phyloP scores from a whole-genome alignment of 208 protist genomes.

The Trichomonas vaginalis region DNA sequence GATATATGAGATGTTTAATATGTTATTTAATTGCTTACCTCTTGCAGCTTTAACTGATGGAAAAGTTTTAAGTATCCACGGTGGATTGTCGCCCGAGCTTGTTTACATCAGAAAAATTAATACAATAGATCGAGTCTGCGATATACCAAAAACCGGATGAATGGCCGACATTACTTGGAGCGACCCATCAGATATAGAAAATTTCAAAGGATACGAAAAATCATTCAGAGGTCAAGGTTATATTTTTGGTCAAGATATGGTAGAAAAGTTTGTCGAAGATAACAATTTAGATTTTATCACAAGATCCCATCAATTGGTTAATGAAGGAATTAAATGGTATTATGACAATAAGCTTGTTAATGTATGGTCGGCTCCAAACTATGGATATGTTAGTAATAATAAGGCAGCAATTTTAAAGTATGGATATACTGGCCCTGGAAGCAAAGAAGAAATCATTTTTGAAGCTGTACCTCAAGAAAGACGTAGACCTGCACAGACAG shows the following conservation, averaged over 20 bases:
- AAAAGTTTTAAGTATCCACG: too few relatives aligned
- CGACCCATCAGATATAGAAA: not conserved
- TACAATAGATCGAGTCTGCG: too few relatives aligned
- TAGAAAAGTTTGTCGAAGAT: conserved; percentile 49
- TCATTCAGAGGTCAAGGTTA: not conserved
- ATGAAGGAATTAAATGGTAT: conserved; percentile 72
- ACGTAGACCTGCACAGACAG: too few relatives aligned
- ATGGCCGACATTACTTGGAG: not conserved
- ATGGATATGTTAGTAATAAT: conserved; percentile 68
- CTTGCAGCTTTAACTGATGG: too few relatives aligned
- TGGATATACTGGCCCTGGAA: too few relatives aligned
- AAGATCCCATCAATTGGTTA: conserved; percentile 67
- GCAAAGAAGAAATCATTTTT: too few relatives aligned
- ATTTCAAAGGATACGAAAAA: not conserved
- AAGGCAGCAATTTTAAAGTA: conserved; percentile 82
- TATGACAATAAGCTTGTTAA: conserved; percentile 59
- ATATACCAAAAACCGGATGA: too few relatives aligned
- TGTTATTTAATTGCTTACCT: too few relatives aligned
- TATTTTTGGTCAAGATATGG: conserved; percentile 25
- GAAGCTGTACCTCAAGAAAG: too few relatives aligned
- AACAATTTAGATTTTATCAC: conserved; percentile 60
- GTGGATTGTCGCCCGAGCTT: too few relatives aligned
- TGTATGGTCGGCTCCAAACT: conserved; percentile 72
- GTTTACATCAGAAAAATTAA: too few relatives aligned
- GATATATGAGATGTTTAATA: too few relatives aligned